A percentile compares a stretch with the other conserved stretches of the same genome.
phyloP scores from a whole-genome alignment of 2,329 filamentous ascomycete species.

The Penicillium sp. region DNA sequence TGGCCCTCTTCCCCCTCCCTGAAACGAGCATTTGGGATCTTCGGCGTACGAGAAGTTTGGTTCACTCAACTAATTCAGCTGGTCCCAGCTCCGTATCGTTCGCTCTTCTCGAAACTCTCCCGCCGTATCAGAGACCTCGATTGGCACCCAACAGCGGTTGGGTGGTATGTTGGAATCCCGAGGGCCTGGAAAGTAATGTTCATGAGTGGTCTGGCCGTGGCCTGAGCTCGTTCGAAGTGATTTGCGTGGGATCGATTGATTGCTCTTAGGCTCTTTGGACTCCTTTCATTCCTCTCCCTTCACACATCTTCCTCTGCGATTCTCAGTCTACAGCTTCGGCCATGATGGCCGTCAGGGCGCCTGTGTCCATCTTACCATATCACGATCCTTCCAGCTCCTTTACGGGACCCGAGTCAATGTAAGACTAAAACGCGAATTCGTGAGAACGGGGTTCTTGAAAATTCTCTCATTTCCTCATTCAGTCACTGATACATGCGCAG shows the following conservation, averaged over 20 bases:
- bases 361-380: conserved; percentile 31
- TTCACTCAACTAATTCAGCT: neutral
- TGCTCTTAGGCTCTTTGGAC: neutral
- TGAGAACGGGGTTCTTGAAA: neutral
- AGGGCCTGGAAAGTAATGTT: neutral
- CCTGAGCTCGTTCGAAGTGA: conserved; percentile 17
- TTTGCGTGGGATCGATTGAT: conserved; percentile 13
- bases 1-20: conserved; percentile 3
- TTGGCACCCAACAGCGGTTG: conserved; percentile 18
- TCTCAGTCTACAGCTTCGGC: conserved; percentile 13
- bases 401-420: conserved; percentile 27
- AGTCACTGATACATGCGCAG: conserved; percentile 19
- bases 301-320: conserved; percentile 7
- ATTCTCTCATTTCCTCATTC: neutral
- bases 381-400: conserved; percentile 24
- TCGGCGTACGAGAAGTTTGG: neutral
- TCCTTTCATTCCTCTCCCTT: conserved; percentile 6
- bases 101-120: neutral
- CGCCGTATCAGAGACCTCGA: conserved; percentile 17
- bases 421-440: conserved; percentile 10
- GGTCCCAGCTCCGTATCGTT: neutral
- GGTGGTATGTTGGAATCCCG: neutral
- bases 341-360: conserved; percentile 38
- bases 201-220: conserved; percentile 10
- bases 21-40: conserved; percentile 2